Conservation (phyloP, 805 yeast genomes). For the Cephaloascus fragrans region DNA sequence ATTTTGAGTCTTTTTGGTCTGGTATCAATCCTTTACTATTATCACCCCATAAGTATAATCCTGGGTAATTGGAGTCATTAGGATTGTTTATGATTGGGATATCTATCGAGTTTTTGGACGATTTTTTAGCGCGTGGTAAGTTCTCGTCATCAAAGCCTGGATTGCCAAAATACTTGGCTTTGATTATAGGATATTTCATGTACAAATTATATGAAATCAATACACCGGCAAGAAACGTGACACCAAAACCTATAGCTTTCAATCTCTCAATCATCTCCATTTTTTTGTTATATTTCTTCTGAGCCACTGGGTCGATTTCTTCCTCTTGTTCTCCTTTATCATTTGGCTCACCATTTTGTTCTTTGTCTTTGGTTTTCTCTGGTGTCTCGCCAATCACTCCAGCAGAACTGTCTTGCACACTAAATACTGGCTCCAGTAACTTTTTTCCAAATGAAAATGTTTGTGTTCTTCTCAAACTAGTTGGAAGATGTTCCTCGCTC, state of each 20-base stretch:
- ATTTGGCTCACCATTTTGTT: no score
- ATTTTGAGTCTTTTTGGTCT: slow-evolving; percentile 13
- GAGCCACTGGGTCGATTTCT: slow-evolving; percentile 6
- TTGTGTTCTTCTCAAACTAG: no score
- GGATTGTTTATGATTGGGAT: slow-evolving; percentile 18
- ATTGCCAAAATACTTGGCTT: slow-evolving; percentile 16
- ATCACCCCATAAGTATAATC: slow-evolving; percentile 58
- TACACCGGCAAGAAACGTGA: slow-evolving; percentile 24
- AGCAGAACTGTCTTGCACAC: no score
- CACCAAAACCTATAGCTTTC: slow-evolving; percentile 35
- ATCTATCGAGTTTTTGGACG: slow-evolving; percentile 7
- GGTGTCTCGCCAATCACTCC: no score
- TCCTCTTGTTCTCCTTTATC: no score
- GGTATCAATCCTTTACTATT: slow-evolving; percentile 28
- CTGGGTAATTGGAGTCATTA: slow-evolving; percentile 35
- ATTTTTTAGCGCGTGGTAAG: slow-evolving; percentile 5
- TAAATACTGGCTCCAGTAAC: no score
- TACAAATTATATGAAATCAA: slow-evolving; percentile 29
- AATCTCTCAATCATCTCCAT: slow-evolving; percentile 32
- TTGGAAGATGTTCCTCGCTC: no score
- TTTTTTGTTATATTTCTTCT: slow-evolving; percentile 15
- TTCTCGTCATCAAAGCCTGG: slow-evolving; percentile 9
- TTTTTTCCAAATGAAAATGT: no score
- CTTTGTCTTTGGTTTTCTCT: no score
- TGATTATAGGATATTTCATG: slow-evolving; percentile 20